phyloP scores from a whole-genome alignment of 257 asterid genomes.

The Marsdenia floribunda region DNA sequence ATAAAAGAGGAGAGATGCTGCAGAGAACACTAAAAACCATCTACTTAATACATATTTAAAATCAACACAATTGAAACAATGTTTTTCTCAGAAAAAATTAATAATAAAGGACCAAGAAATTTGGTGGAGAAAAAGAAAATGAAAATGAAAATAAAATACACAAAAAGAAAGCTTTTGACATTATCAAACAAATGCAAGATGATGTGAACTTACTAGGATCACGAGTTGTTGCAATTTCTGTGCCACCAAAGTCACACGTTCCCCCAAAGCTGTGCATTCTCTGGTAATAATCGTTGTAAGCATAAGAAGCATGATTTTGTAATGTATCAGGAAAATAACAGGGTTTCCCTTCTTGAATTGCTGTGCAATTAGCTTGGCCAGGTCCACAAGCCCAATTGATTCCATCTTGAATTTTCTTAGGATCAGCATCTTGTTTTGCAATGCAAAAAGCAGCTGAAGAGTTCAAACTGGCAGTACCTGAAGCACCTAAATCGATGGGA shows the following conservation, averaged over 20 bases:
- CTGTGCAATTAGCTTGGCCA: constrained; percentile 71
- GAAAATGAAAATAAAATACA: too few relatives aligned
- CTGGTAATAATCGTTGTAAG: constrained; percentile 85
- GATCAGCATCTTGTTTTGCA: constrained; percentile 50
- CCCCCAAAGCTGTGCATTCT: constrained; percentile 56
- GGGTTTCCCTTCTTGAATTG: constrained; percentile 65
- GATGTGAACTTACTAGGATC: constrained; percentile 75
- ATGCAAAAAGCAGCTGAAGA: constrained; percentile 52
- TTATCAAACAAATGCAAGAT: not conserved
- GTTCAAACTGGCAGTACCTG: constrained; percentile 30
- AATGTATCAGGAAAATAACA: constrained; percentile 61
- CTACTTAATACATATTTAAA: too few relatives aligned
- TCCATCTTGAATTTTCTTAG: constrained; percentile 45
- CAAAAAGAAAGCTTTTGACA: too few relatives aligned
- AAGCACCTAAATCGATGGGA: constrained; percentile 34
- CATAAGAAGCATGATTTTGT: constrained; percentile 84
- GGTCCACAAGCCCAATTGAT: constrained; percentile 88
- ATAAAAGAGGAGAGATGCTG: too few relatives aligned
- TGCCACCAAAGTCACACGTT: constrained; percentile 78
- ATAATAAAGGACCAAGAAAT: too few relatives aligned
- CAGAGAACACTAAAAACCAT: too few relatives aligned
- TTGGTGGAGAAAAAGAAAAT: too few relatives aligned
- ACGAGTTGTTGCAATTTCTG: constrained; percentile 49
- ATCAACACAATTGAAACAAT: too few relatives aligned
- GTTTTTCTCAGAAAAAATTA: too few relatives aligned